Evolutionary conservation across 2,329 filamentous ascomycete species (phyloP).

Genomic region (Ophiobolus disseminans): DNA sequence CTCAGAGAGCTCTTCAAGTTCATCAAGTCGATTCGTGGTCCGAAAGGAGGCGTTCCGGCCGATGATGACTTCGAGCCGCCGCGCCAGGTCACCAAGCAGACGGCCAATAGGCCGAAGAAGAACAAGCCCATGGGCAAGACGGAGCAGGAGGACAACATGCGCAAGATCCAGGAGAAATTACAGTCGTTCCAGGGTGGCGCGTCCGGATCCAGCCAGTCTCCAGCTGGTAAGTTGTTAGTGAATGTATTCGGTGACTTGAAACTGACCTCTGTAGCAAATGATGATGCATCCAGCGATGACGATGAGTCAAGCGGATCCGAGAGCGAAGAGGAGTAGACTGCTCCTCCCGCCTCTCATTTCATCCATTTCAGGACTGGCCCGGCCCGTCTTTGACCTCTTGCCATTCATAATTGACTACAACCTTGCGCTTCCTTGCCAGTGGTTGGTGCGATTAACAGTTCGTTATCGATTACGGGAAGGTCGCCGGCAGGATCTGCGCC

Average conservation of each 20-base stretch:
- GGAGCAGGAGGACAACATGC: constrained; percentile 73
- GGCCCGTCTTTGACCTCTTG: too few species aligned
- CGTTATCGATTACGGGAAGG: constrained; percentile 4
- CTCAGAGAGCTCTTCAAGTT: constrained; percentile 64
- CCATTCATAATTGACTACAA: constrained; percentile 11
- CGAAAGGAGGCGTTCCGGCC: constrained; percentile 43
- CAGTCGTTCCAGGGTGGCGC: constrained; percentile 47
- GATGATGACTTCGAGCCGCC: constrained; percentile 60
- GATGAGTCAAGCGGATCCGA: constrained; percentile 60
- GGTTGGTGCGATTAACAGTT: constrained; percentile 3
- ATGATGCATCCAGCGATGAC: constrained; percentile 61
- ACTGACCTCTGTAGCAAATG: constrained; percentile 41
- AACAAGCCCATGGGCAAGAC: constrained; percentile 79
- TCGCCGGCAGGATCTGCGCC: constrained; percentile 3
- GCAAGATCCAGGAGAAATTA: constrained; percentile 67
- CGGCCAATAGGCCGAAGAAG: constrained; percentile 67
- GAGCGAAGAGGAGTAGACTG: constrained; percentile 54
- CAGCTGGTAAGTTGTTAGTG: constrained; percentile 45
- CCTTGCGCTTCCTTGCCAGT: constrained; percentile 6
- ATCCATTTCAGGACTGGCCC: too few species aligned
- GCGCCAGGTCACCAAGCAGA: constrained; percentile 44
- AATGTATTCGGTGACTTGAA: constrained; percentile 8
- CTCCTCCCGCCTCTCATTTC: background rate
- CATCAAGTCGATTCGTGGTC: constrained; percentile 54
- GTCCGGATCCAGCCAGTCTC: constrained; percentile 55